These are phyloP conservation scores for Micractinium sp. DNA, from an alignment of 139 green algal species.

Conservation along the genomic window DNA sequence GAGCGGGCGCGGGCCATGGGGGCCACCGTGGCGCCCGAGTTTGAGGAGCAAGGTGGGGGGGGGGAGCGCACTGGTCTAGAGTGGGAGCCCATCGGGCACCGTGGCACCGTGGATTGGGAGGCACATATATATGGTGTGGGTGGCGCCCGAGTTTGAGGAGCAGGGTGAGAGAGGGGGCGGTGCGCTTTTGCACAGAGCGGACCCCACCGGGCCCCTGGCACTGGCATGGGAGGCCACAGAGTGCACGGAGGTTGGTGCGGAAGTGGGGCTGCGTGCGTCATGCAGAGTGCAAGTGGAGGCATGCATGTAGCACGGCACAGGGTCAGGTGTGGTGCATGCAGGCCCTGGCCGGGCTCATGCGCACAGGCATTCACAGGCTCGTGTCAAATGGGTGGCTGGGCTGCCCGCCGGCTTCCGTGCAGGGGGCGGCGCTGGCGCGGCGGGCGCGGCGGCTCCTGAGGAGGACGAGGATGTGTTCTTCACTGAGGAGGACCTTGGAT, in stretches of 20 bases:
- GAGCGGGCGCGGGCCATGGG: slow-evolving; percentile 47
- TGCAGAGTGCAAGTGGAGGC: too few relatives aligned
- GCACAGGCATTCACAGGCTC: too few relatives aligned
- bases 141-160: background rate
- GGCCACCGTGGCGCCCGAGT: slow-evolving; percentile 43
- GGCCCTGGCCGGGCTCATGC: too few relatives aligned
- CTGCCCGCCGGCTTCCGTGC: background rate
- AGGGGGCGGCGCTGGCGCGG: background rate
- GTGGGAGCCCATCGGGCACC: background rate
- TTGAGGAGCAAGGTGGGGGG: slow-evolving; percentile 4
- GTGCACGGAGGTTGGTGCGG: too few relatives aligned
- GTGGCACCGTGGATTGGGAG: too few relatives aligned
- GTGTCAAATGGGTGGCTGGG: background rate
- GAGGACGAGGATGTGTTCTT: slow-evolving; percentile 55
- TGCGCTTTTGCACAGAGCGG: too few relatives aligned
- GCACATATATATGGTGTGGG: background rate
- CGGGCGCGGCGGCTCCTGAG: background rate
- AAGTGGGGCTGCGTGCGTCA: too few relatives aligned
- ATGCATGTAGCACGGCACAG: too few relatives aligned
- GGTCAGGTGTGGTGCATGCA: too few relatives aligned
- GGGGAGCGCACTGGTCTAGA: too few relatives aligned
- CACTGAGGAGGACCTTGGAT: slow-evolving; percentile 44
- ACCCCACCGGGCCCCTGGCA: too few relatives aligned
- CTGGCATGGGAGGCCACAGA: too few relatives aligned
- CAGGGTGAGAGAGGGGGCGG: background rate